Evolutionary conservation across 179 eudicot genomes (phyloP).

Genomic region (Silene noctiflora): DNA sequence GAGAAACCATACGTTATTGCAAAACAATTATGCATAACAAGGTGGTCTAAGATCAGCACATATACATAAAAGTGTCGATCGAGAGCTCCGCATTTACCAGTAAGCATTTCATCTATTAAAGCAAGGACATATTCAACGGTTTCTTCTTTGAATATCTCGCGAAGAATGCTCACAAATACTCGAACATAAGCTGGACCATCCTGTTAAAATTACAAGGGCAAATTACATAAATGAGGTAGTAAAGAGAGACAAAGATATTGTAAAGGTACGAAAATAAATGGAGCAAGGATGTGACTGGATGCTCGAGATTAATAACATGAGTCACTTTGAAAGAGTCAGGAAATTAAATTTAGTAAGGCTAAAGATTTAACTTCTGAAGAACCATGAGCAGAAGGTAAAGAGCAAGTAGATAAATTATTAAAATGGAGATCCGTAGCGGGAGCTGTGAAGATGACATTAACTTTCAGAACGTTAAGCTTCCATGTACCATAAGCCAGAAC

Average conservation of each 20-base stretch:
- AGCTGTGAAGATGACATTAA: background rate
- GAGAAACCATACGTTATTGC: slow-evolving; percentile 7
- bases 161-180: slow-evolving; percentile 77
- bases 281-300: background rate
- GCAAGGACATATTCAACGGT: slow-evolving; percentile 94
- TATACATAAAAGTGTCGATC: slow-evolving; percentile 15
- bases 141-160: slow-evolving; percentile 89
- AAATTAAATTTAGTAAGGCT: background rate
- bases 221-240: slow-evolving; percentile 17
- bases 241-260: background rate
- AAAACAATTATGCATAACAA: background rate
- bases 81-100: slow-evolving; percentile 45
- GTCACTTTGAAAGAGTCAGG: background rate
- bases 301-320: background rate
- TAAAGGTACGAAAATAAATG: background rate
- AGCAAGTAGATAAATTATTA: background rate
- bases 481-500: background rate
- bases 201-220: slow-evolving; percentile 42
- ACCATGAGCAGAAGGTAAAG: too few relatives aligned
- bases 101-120: slow-evolving; percentile 81
- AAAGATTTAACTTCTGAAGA: background rate
- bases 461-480: background rate
- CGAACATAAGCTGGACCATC: slow-evolving; percentile 89
- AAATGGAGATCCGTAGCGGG: background rate
- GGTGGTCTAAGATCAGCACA: slow-evolving; percentile 8